phyloP scores from a whole-genome alignment of 2,329 filamentous ascomycete species.

The Sarocladium brachiariae region DNA sequence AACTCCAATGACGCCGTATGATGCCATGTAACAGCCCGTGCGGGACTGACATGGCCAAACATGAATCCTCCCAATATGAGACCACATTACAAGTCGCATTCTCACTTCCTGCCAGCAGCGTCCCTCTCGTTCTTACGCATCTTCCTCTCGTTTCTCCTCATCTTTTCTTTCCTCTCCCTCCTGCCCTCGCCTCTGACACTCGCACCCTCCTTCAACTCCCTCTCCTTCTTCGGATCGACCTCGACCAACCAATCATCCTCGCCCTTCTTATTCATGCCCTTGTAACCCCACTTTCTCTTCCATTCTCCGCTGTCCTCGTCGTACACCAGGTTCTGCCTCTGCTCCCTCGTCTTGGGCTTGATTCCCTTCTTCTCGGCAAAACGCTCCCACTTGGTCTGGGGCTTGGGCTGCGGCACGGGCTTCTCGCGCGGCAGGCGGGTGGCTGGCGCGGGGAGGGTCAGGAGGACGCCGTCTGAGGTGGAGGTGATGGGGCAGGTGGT shows the following conservation, averaged over 20 bases:
- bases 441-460: constrained; percentile 64
- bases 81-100: not conserved
- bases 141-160: constrained; percentile 64
- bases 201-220: constrained; percentile 53
- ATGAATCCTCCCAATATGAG: not conserved
- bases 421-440: constrained; percentile 85
- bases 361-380: constrained; percentile 98
- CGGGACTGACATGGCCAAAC: not conserved
- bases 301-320: constrained; percentile 82
- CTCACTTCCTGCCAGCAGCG: constrained; percentile 13
- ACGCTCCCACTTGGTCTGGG: constrained; percentile 88
- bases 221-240: constrained; percentile 60
- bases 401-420: constrained; percentile 72
- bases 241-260: constrained; percentile 88
- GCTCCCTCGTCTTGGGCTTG: constrained; percentile 75
- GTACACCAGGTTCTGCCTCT: constrained; percentile 67
- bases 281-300: constrained; percentile 93
- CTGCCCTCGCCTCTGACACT: constrained; percentile 56
- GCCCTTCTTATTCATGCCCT: constrained; percentile 78
- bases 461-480: constrained; percentile 63
- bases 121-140: constrained; percentile 60
- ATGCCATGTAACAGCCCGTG: not conserved
- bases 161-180: constrained; percentile 59
- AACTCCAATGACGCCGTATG: not conserved
- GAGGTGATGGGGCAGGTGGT: constrained; percentile 76